Evolutionary conservation across 768 basidiomycete species (phyloP).

Genomic region (Mycena kentingensis): DNA sequence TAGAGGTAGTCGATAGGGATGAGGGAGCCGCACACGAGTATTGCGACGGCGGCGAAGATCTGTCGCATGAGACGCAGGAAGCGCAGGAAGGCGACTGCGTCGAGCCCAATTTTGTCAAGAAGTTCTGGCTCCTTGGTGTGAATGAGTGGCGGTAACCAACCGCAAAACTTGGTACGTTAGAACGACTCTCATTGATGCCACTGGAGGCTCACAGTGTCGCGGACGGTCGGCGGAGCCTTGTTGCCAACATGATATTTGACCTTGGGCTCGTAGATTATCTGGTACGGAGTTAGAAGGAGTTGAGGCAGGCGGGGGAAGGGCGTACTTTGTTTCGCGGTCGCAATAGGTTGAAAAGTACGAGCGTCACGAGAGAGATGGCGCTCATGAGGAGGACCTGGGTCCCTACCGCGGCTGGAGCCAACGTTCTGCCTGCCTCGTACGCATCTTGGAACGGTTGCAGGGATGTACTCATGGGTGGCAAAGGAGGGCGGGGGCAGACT

Average conservation of each 20-base stretch:
- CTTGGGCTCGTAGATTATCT: constrained; percentile 93
- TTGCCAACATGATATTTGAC: constrained; percentile 84
- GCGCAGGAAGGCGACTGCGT: constrained; percentile 90
- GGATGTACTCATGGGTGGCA: constrained; percentile 3
- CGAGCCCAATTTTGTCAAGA: constrained; percentile 85
- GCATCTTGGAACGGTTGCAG: constrained; percentile 15
- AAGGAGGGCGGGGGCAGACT: neutral
- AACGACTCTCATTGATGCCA: too few species aligned
- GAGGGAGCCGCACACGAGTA: constrained; percentile 69
- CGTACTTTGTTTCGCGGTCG: constrained; percentile 77
- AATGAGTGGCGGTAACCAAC: constrained; percentile 88
- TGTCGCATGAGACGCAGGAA: constrained; percentile 85
- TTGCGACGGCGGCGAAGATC: constrained; percentile 65
- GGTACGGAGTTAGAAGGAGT: constrained; percentile 13
- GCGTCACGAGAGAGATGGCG: constrained; percentile 47
- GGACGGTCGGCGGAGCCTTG: constrained; percentile 80
- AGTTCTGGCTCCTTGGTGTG: constrained; percentile 88
- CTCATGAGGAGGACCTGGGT: constrained; percentile 61
- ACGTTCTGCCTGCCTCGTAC: constrained; percentile 40
- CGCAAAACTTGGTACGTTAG: too few species aligned
- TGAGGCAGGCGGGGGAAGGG: neutral
- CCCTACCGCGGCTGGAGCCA: constrained; percentile 62
- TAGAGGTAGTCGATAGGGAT: constrained; percentile 43
- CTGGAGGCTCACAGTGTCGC: too few species aligned
- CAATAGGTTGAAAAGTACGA: constrained; percentile 59